Base-by-base conservation (phyloP, 2,329 filamentous ascomycete genomes). In the Lachnum nothofagi region DNA sequence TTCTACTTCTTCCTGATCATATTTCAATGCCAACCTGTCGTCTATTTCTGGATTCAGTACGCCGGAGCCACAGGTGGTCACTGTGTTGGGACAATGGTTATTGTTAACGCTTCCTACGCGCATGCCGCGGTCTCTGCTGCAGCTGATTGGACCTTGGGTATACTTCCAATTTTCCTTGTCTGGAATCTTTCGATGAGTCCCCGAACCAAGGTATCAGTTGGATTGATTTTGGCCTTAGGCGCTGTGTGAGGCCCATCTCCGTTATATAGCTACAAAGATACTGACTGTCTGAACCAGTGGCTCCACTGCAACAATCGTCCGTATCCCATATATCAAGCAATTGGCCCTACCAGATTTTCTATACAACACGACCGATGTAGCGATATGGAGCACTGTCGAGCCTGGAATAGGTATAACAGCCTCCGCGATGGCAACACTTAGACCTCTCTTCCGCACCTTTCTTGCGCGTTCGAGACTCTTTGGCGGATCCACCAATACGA, bases 141-240 rank as follows among this genome's bases (percentile, higher is more conserved):
- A 41, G 64, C 65, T 10, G 70, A 72, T 49, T 68, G 68, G 63
- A 66, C 62, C 3, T 62, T 69, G 34, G 68, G 64, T 27, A 63
- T 68, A 1, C 59, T 72, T 3, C 70, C 70, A 1, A 64, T 69
- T 17, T 65, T 68, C 29, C 51, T 72, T 6, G 68, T 72, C 10
- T 69, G 65, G 63, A 63, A 67, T 25, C 56, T 71, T 3, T 60
- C 66, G 29, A 70, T 72, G 60, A 68, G 64, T 38, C 56, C 35
- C 0, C 58, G 64, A 38, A 66, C 67, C 5, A 71, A 70, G 52
- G 37, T 70, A 12, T 68, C 63, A 17, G 58, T 70, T n/a, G 55
- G 54, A 17, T 20, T 60, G 9, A 58, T 62, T 40, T 50, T 63
- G 5, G 55, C 52, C 16, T 58, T 71, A 7, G 68, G 69, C 24